Conservation (phyloP, 345 rosid genomes). For the Brassica juncea region DNA sequence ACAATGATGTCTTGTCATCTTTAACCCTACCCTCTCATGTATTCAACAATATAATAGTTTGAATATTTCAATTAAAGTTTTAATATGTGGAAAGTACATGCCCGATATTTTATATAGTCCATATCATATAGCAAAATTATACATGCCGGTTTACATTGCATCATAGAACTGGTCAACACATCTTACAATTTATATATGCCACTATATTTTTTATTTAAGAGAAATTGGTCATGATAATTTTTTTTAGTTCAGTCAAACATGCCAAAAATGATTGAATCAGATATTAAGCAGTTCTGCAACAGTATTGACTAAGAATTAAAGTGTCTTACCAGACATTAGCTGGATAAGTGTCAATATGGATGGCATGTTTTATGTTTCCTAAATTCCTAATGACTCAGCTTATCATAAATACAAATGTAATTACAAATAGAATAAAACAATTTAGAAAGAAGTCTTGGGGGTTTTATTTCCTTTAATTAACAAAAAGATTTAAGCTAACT, state of each 20-base stretch:
- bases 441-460: conserved; percentile 3
- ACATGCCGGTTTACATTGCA: neutral
- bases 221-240: neutral
- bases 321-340: conserved; percentile 4
- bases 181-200: neutral
- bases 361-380: conserved; percentile 29
- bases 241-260: neutral
- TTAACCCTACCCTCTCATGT: conserved; percentile 25
- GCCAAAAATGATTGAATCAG: conserved; percentile 23
- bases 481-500: conserved; percentile 11
- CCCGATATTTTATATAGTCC: neutral
- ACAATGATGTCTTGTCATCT: conserved; percentile 41
- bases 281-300: conserved; percentile 3
- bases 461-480: conserved; percentile 12
- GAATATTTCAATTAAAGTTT: neutral
- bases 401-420: conserved; percentile 12
- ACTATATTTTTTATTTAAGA: neutral
- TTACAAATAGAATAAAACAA: conserved; percentile 15
- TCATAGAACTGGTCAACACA: conserved; percentile 27
- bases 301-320: conserved; percentile 6
- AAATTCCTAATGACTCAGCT: conserved; percentile 15
- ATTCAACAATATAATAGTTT: neutral
- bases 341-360: conserved; percentile 21
- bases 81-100: conserved; percentile 9
- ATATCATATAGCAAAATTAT: conserved; percentile 5